Base-by-base conservation (phyloP, 2,329 filamentous ascomycete species). In the Monosporascus sp. region DNA sequence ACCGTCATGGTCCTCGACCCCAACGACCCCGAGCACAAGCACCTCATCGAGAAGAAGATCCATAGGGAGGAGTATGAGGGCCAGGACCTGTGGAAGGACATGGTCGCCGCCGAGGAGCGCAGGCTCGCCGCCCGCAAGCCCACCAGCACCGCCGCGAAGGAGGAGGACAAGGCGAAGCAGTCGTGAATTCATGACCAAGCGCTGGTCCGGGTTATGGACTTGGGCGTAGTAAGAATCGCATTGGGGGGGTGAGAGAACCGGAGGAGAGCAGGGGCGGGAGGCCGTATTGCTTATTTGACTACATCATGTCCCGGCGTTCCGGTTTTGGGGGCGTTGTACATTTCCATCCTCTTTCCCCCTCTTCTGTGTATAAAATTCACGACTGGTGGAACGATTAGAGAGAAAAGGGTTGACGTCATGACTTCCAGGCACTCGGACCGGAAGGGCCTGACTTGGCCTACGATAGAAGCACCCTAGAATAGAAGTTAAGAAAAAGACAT, bases 41-140 rank as follows among this genome's bases (percentile, higher is more conserved):
- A 88, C 63, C 69, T 91, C 60, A 89, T 95, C 61, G 89, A 95
- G 81, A 93, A 92, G 83, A 85, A 78, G 74, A 82, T 94, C 51
- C 89, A 95, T 70, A 89, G 91, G 74, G 90, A 95, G 77, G 80
- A 89, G 58, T 94, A 95, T 70, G 81, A 86, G 68, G 89, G 90
- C 45, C 89, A 96, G 75, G 92, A 97, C 71, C 80, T 97, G 64
- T 99, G 94, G 94, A 94, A 84, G 77, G 87, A 93, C 64, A 93
- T 93, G 88, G 87, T 93, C 48, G 88, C 82, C 55, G 84, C 89
- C 20, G 89, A 92, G 75, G 89, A 93, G 75, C 77, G 79, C 59
- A 74, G 81, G 39, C 58, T 84, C 43, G 72, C 71, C 18, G 69
- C 63, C 31, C 65, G 66, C 58, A 70, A 75, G 68, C 72, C 50